A percentile compares a stretch with the other conserved stretches of the same genome.
Conservation (phyloP, 495 filamentous ascomycete genomes). For the Neurospora sp. region DNA sequence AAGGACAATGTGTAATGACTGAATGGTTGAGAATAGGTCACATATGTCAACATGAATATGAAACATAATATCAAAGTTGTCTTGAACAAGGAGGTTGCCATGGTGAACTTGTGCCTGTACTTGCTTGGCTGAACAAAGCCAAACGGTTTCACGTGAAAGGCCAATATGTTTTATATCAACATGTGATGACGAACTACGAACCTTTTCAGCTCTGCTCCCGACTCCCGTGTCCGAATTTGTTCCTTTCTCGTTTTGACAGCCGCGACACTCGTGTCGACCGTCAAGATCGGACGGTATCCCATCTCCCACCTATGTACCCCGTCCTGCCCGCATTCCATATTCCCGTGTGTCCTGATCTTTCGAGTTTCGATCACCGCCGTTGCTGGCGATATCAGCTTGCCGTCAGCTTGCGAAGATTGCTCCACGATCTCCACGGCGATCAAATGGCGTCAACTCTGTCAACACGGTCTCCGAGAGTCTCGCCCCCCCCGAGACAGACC, state of each 20-base stretch:
- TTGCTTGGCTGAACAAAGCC: not conserved
- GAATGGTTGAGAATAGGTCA: not conserved
- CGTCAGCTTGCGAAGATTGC: not conserved
- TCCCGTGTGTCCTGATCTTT: not conserved
- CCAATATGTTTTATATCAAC: not conserved
- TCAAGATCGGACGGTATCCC: not conserved
- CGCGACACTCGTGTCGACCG: not conserved
- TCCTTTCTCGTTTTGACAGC: no score
- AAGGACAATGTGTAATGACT: not conserved
- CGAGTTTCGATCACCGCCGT: not conserved
- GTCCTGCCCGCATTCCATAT: not conserved
- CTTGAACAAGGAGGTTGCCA: not conserved
- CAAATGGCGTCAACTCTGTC: not conserved
- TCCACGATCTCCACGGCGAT: not conserved
- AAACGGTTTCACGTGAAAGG: not conserved
- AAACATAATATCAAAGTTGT: not conserved
- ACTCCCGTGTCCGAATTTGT: no score
- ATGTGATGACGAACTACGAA: not conserved
- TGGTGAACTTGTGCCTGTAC: not conserved
- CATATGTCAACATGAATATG: not conserved
- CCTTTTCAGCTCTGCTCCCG: not conserved
- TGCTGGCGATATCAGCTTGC: not conserved
- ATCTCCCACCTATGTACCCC: not conserved
- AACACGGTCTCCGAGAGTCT: not conserved
- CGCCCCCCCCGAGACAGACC: not conserved